A percentile compares a stretch with the other conserved stretches of the same genome.
Evolutionary conservation across 1,139 yeast species (phyloP).

Genomic region (Geotrichum citri-aurantii): DNA sequence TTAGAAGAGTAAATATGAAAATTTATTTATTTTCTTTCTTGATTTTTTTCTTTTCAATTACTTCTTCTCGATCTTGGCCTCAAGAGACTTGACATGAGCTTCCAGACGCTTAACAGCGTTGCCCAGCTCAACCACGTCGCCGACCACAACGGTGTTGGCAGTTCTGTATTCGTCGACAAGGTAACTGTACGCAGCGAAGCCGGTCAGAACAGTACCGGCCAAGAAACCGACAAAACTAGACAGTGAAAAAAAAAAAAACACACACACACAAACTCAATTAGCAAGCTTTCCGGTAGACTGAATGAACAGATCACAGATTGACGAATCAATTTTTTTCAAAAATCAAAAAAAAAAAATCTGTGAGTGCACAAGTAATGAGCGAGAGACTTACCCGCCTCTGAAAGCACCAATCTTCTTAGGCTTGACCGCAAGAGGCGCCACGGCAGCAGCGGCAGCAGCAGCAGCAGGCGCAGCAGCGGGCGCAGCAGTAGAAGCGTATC

Average conservation of each 20-base stretch:
- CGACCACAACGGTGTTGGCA: constrained; percentile 64
- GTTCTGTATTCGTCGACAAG: constrained; percentile 70
- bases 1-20: too few relatives aligned
- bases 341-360: too few relatives aligned
- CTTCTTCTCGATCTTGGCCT: constrained; percentile 24
- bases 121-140: constrained; percentile 69
- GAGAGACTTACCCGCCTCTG: constrained; percentile 32
- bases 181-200: constrained; percentile 71
- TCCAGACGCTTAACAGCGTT: constrained; percentile 63
- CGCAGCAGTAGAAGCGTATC: constrained; percentile 8
- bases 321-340: not conserved
- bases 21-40: too few relatives aligned
- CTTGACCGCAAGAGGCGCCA: constrained; percentile 12
- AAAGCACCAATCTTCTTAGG: constrained; percentile 30
- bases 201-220: constrained; percentile 68
- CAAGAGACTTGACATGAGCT: constrained; percentile 38
- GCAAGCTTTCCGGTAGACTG: not conserved
- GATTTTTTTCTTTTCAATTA: not conserved
- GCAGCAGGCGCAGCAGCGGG: not conserved
- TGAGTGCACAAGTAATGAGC: too few relatives aligned
- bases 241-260: not conserved
- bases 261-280: too few relatives aligned
- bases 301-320: not conserved
- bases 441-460: not conserved
- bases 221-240: constrained; percentile 64